Evolutionary conservation across 257 asterid genomes (phyloP), one percentile per base, ranked within the genome.

Genomic region (Capsicum pubescens): DNA sequence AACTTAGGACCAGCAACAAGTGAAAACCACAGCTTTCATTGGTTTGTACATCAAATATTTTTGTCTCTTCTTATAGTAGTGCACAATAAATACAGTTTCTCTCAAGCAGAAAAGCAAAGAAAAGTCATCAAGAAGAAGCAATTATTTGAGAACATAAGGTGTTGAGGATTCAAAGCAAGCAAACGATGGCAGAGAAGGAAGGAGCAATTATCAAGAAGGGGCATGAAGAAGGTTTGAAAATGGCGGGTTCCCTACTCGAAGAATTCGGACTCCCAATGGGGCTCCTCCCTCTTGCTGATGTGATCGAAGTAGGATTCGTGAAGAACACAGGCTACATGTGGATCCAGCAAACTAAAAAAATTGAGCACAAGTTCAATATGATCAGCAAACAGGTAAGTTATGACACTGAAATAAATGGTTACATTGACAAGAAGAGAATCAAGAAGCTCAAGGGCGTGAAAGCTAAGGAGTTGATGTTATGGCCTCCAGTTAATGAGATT

Each of bases 361-460:
- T 93, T 2, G 97, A 91, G 82, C 98, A 93, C 70, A 84, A 48
- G 21, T 94, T 91, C 93, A 92, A 91, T 88, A 81, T 90, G 82
- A 90, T 94, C 14, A 87, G 89, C 90, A 92, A 92, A 86, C 90
- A 80, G 8, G 98, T 90, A 84, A 90, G 95, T 71, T 93, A 92
- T 48, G 93, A 87, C 21, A 60, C 88, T 0, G 91, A 84, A 3
- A 90, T 94, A 44, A 89, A 86, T 0, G 97, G 93, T 1, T 89
- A 61, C 7, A 26, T 94, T 21, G 93, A 87, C 83, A 94, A 90
- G 88, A 90, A 89, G 87, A 84, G 84, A 87, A 94, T 94, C 90
- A 93, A 91, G 92, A 93, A 93, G 83, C 92, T 94, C 52, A 89
- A 91, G 85, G 97, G 97, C 50, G 94, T 92, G 76, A 93, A 92